Base-by-base conservation (phyloP, 805 yeast genomes). In the Metschnikowia aberdeeniae region DNA sequence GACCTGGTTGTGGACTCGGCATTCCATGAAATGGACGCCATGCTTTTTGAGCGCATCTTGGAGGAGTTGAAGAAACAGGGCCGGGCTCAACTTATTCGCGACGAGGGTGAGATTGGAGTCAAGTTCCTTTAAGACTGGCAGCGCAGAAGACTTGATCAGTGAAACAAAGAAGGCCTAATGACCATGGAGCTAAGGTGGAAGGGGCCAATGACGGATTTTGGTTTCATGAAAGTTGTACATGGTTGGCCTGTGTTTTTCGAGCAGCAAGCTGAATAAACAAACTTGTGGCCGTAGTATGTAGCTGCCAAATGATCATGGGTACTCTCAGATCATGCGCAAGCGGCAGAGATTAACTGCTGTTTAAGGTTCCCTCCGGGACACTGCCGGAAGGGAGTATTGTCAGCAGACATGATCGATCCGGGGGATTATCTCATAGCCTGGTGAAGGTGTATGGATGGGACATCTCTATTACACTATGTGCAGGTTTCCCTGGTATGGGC, bases 21-120 rank as follows among this genome's bases (percentile, higher is more conserved):
- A 36, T 82, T 90, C 54, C 73, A 73, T 44, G 80, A 80, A 11
- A 74, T 89, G 53, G 89, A 86, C 53, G 68, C 76, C 31, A 58
- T 60, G 11, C 57, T 88, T 11, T 62, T 90, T 46, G 67, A 73
- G 9, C 66, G 68, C 49, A 80, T 84, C 2, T 59, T 89, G 13
- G 78, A 76, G 24, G 70, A 75, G 0, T 63, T 92, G 51, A 82
- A 78, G 9, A 79, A 79, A 45, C 76, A 82, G 49, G 86, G 86
- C 3, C 77, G 84, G 54, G 96, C 93, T 1, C 87, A 82, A 40
- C 60, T 86, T 63, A 81, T 80, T 63, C 85, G 80, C 39, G 84
- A 82, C 34, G 80, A 75, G 32, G 82, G 61, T 6, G 75, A 72
- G 42, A 77, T 85, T 19, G 84, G 96, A 19, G 86, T 90, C 4